These are phyloP conservation scores for Blastocystis sp. DNA, from an alignment of 352 stramenopile genomes.

Conservation along the genomic window DNA sequence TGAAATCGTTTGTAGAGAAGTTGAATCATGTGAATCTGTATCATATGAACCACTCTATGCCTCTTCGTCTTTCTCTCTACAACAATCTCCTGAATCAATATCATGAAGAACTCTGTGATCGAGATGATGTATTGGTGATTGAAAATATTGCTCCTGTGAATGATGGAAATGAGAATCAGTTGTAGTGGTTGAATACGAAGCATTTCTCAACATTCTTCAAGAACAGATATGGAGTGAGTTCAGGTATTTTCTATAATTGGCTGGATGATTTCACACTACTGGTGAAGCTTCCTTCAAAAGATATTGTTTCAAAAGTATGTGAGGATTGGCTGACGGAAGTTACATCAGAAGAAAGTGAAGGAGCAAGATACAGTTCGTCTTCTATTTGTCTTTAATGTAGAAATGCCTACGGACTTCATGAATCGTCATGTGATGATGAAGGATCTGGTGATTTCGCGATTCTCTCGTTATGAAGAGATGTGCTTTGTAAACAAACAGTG, in stretches of 20 bases:
- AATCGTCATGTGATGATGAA: constrained; percentile 28
- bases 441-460: constrained; percentile 2
- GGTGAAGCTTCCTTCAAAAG: not conserved
- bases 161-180: not conserved
- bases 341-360: constrained; percentile 18
- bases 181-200: constrained; percentile 50
- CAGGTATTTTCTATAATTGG: constrained; percentile 16
- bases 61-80: constrained; percentile 4
- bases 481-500: constrained; percentile 54
- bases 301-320: not conserved
- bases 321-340: not conserved
- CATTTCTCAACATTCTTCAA: constrained; percentile 37
- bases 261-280: constrained; percentile 31
- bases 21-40: constrained; percentile 29
- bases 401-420: constrained; percentile 26
- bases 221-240: not conserved
- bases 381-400: not conserved
- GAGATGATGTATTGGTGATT: constrained; percentile 7
- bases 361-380: not conserved
- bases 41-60: constrained; percentile 6
- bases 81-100: constrained; percentile 42
- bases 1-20: not conserved
- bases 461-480: constrained; percentile 28
- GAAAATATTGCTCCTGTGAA: not conserved
- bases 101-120: not conserved